A percentile compares a stretch with the other conserved stretches of the same genome.
Conservation (phyloP, 2,329 filamentous ascomycete genomes). For the Botrytis fabae region DNA sequence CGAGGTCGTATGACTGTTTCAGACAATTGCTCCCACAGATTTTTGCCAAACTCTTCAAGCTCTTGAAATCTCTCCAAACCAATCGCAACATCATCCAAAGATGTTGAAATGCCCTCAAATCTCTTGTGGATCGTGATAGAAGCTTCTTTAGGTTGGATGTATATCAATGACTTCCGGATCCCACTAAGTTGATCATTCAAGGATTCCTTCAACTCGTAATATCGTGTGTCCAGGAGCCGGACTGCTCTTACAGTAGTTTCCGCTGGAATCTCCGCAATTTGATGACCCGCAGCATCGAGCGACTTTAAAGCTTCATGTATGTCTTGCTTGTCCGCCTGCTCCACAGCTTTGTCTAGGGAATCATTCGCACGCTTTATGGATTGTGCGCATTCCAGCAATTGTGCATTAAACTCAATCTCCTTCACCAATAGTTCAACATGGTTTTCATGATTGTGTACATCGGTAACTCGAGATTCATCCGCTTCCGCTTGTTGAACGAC, state of each 20-base stretch:
- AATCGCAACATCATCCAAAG: slow-evolving; percentile 53
- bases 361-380: slow-evolving; percentile 58
- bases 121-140: slow-evolving; percentile 53
- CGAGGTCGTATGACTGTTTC: slow-evolving; percentile 60
- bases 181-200: slow-evolving; percentile 66
- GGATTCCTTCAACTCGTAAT: slow-evolving; percentile 64
- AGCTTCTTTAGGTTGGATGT: slow-evolving; percentile 56
- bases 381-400: slow-evolving; percentile 53
- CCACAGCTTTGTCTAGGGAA: slow-evolving; percentile 62
- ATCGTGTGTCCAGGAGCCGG: slow-evolving; percentile 64
- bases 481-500: slow-evolving; percentile 77
- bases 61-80: slow-evolving; percentile 61
- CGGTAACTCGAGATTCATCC: slow-evolving; percentile 49
- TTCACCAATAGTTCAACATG: slow-evolving; percentile 57
- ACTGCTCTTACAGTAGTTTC: slow-evolving; percentile 63
- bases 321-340: slow-evolving; percentile 53
- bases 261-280: slow-evolving; percentile 59
- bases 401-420: slow-evolving; percentile 60
- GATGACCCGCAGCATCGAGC: slow-evolving; percentile 61
- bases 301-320: slow-evolving; percentile 58
- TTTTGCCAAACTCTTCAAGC: slow-evolving; percentile 58
- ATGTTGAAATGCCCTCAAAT: slow-evolving; percentile 46
- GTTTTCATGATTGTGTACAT: slow-evolving; percentile 49
- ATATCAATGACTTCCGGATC: slow-evolving; percentile 70
- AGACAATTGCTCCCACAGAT: slow-evolving; percentile 64